Conservation (phyloP, 2,329 filamentous ascomycete genomes). For the Fusarium torulosum region DNA sequence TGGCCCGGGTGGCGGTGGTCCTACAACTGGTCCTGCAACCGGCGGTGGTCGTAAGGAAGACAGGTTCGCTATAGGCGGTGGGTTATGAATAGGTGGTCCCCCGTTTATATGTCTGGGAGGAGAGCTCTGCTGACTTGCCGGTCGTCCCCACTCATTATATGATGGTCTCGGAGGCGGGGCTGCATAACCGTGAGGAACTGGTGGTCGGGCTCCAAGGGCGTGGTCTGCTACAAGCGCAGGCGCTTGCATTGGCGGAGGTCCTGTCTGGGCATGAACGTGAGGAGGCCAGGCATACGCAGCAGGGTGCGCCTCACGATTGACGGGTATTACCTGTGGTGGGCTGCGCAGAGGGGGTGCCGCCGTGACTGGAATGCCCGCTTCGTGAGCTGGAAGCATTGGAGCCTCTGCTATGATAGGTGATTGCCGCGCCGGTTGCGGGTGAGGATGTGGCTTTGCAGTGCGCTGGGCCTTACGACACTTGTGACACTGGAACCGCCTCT, state of each 20-base stretch:
- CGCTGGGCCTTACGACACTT: constrained; percentile 74
- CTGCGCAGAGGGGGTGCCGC: constrained; percentile 47
- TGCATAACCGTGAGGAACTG: constrained; percentile 48
- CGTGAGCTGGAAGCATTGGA: constrained; percentile 34
- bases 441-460: constrained; percentile 54
- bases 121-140: constrained; percentile 63
- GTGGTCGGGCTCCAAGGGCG: constrained; percentile 47
- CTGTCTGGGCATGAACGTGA: constrained; percentile 41
- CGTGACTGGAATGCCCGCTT: constrained; percentile 34
- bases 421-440: constrained; percentile 42
- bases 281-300: constrained; percentile 46
- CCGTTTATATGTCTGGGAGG: constrained; percentile 65
- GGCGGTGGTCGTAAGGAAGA: constrained; percentile 65
- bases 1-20: constrained; percentile 58
- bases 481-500: constrained; percentile 78
- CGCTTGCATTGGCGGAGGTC: constrained; percentile 42
- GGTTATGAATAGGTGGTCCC: constrained; percentile 52
- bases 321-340: constrained; percentile 46
- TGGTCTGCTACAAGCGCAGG: constrained; percentile 46
- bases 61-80: constrained; percentile 52
- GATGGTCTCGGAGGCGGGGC: constrained; percentile 46
- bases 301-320: constrained; percentile 47
- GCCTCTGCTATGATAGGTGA: constrained; percentile 41
- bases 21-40: constrained; percentile 57
- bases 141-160: constrained; percentile 64